A percentile compares a stretch with the other conserved stretches of the same genome.
Evolutionary conservation across 2,329 filamentous ascomycete genomes (phyloP).

Genomic region (Helotiales sp.): DNA sequence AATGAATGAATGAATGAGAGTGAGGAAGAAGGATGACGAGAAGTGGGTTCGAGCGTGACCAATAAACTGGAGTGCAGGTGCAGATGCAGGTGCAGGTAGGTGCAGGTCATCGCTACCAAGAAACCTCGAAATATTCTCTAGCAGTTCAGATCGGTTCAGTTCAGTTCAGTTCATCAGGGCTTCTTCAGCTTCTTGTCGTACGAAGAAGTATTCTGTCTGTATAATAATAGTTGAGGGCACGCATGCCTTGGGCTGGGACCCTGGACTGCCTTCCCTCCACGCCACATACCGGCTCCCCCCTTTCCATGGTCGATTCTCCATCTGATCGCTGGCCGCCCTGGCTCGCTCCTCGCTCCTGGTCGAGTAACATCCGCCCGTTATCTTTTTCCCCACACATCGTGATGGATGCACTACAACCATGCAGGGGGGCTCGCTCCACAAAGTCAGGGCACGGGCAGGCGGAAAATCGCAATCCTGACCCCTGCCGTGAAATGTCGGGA

Average conservation of each 20-base stretch:
- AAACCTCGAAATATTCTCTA: conserved; percentile 13
- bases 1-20: no score
- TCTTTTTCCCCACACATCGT: conserved; percentile 19
- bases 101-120: conserved; percentile 23
- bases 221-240: neutral
- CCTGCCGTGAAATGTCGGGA: neutral
- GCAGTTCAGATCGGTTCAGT: no score
- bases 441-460: conserved; percentile 20
- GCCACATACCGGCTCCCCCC: neutral
- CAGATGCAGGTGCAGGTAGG: conserved; percentile 14
- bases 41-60: conserved; percentile 15
- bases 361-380: conserved; percentile 11
- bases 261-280: neutral
- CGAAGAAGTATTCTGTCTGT: no score
- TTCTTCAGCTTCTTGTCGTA: conserved; percentile 19
- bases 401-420: conserved; percentile 11
- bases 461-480: conserved; percentile 15
- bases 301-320: conserved; percentile 3
- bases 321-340: conserved; percentile 20
- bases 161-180: conserved; percentile 16
- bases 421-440: conserved; percentile 5
- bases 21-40: neutral
- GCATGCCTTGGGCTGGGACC: neutral
- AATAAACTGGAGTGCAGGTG: conserved; percentile 18
- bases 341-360: neutral